These are phyloP conservation scores for Phoma sp. DNA, from an alignment of 2,329 filamentous ascomycete species.

Conservation along the genomic window DNA sequence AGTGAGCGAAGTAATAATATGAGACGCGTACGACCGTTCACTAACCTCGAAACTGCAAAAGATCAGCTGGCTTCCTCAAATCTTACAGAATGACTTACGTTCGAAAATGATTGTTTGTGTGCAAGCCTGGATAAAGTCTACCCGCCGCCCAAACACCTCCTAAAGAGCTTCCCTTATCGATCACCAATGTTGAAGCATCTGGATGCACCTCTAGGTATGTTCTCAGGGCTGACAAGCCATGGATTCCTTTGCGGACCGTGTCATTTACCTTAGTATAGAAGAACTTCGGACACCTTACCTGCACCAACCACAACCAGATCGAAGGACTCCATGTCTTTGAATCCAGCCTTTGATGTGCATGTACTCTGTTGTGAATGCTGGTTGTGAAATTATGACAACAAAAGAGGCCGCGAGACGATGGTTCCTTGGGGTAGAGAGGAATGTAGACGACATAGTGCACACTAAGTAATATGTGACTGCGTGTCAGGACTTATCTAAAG, in stretches of 20 bases:
- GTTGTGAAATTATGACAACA: no score
- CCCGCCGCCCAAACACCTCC: slow-evolving; percentile 54
- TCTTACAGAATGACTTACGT: slow-evolving; percentile 32
- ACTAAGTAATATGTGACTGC: no score
- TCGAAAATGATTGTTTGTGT: slow-evolving; percentile 53
- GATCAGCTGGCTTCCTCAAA: not conserved
- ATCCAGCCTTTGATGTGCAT: not conserved
- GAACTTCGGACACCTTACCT: slow-evolving; percentile 19
- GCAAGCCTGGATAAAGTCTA: slow-evolving; percentile 52
- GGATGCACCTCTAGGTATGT: slow-evolving; percentile 55
- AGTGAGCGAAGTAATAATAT: not conserved
- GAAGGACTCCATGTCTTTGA: slow-evolving; percentile 8
- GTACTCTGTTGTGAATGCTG: no score
- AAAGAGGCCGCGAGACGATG: no score
- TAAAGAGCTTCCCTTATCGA: slow-evolving; percentile 51
- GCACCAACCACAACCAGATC: slow-evolving; percentile 40
- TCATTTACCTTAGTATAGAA: not conserved
- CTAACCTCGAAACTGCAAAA: slow-evolving; percentile 22
- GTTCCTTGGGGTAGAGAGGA: no score
- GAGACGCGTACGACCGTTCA: not conserved
- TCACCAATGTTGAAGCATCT: slow-evolving; percentile 48
- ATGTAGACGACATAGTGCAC: no score
- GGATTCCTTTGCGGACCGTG: slow-evolving; percentile 30
- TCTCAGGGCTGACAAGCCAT: slow-evolving; percentile 56
- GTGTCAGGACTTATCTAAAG: not conserved